These are phyloP conservation scores for Candida bentonensis DNA, from an alignment of 805 yeast species.

Conservation along the genomic window DNA sequence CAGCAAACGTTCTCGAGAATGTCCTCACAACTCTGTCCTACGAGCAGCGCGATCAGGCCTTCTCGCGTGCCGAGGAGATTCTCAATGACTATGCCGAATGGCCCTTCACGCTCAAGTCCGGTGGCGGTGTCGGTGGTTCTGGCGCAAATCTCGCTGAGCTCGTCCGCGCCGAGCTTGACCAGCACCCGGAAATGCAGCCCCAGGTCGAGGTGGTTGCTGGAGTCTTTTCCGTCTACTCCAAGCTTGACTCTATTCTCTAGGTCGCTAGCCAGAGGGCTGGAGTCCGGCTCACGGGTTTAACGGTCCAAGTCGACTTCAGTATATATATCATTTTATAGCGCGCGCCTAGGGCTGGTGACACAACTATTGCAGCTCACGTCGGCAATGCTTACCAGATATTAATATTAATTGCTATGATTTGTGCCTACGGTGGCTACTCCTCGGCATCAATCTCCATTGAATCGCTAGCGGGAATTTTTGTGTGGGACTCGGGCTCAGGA, in stretches of 20 bases:
- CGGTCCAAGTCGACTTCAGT: too few relatives aligned
- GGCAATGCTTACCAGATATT: not conserved
- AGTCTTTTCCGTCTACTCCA: constrained; percentile 75
- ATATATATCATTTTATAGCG: too few relatives aligned
- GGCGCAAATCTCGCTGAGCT: constrained; percentile 53
- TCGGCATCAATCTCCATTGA: too few relatives aligned
- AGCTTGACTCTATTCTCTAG: constrained; percentile 79
- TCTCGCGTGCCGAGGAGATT: constrained; percentile 87
- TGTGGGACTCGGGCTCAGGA: too few relatives aligned
- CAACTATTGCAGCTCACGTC: not conserved
- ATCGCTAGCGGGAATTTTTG: too few relatives aligned
- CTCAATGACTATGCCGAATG: constrained; percentile 67
- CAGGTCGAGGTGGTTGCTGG: constrained; percentile 87
- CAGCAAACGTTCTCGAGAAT: constrained; percentile 92
- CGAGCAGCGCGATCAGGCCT: constrained; percentile 84
- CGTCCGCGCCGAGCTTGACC: constrained; percentile 36
- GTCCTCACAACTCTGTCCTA: constrained; percentile 58
- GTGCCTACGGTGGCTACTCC: not conserved
- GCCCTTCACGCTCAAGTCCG: constrained; percentile 54
- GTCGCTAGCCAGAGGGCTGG: too few relatives aligned
- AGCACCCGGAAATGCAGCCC: constrained; percentile 38
- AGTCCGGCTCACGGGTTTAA: too few relatives aligned
- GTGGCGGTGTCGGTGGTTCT: constrained; percentile 32
- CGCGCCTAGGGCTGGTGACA: too few relatives aligned
- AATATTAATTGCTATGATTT: not conserved